Conservation (phyloP, 1,139 yeast species). For the Geotrichum cucujoidarum region DNA sequence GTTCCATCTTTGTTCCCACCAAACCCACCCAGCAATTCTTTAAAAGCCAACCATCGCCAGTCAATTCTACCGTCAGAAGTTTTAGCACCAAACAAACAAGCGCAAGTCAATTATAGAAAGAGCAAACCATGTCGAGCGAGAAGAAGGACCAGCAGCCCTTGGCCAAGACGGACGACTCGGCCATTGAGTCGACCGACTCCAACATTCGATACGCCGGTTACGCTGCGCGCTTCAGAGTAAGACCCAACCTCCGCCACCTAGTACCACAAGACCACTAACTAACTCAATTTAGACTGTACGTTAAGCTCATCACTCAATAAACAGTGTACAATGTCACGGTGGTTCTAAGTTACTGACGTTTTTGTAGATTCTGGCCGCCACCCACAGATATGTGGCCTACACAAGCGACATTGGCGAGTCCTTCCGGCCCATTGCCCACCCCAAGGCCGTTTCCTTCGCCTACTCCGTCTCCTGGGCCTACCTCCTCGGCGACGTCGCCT, state of each 20-base stretch:
- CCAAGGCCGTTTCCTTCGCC: slow-evolving; percentile 56
- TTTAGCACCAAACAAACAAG: too few relatives aligned
- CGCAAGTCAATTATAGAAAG: too few relatives aligned
- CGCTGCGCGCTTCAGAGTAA: slow-evolving; percentile 58
- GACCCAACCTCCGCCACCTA: slow-evolving; percentile 16
- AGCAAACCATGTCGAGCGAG: not conserved
- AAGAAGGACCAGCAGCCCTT: slow-evolving; percentile 6
- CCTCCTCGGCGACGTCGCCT: slow-evolving; percentile 71
- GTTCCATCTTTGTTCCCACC: too few relatives aligned
- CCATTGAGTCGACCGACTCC: slow-evolving; percentile 46
- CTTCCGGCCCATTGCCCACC: slow-evolving; percentile 81
- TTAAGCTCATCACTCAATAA: not conserved
- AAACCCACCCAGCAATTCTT: too few relatives aligned
- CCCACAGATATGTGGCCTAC: slow-evolving; percentile 83
- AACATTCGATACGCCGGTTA: slow-evolving; percentile 74
- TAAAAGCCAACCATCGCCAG: too few relatives aligned
- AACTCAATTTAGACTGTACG: not conserved
- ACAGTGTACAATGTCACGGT: not conserved
- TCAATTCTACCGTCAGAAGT: too few relatives aligned
- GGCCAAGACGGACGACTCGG: slow-evolving; percentile 13
- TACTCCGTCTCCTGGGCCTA: slow-evolving; percentile 78
- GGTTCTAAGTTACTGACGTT: not conserved
- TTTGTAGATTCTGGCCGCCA: slow-evolving; percentile 51
- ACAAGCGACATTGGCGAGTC: slow-evolving; percentile 87
- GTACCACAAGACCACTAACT: too few relatives aligned